Conservation (phyloP, 2,329 filamentous ascomycete species). For the Cercospora sesami region DNA sequence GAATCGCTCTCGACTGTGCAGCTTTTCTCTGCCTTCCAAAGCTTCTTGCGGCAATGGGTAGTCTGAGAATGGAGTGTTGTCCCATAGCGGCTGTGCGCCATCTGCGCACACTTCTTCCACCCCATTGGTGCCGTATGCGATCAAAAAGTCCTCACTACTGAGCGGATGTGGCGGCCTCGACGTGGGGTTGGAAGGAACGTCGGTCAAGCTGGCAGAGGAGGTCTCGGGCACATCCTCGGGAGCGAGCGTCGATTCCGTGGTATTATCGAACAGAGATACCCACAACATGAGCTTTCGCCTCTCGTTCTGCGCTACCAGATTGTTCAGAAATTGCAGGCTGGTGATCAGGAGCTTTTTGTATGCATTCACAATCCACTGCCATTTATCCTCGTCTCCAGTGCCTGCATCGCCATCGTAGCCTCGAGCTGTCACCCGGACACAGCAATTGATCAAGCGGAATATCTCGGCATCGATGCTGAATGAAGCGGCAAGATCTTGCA, state of each 20-base stretch:
- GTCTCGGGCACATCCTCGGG: slow-evolving; percentile 34
- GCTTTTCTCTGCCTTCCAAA: slow-evolving; percentile 24
- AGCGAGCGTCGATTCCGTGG: slow-evolving; percentile 37
- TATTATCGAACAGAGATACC: slow-evolving; percentile 61
- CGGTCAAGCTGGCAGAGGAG: slow-evolving; percentile 31
- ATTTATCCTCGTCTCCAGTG: slow-evolving; percentile 62
- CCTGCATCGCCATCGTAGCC: slow-evolving; percentile 66
- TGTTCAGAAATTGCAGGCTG: slow-evolving; percentile 66
- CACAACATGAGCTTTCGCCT: slow-evolving; percentile 65
- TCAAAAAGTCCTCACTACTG: slow-evolving; percentile 32
- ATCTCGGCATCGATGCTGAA: slow-evolving; percentile 62
- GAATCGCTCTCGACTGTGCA: slow-evolving; percentile 16
- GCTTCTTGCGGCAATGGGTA: slow-evolving; percentile 29
- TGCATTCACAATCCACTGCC: slow-evolving; percentile 65
- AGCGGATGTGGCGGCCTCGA: slow-evolving; percentile 32
- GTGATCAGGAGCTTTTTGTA: slow-evolving; percentile 67
- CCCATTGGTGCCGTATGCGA: slow-evolving; percentile 35
- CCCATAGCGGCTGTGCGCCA: slow-evolving; percentile 29
- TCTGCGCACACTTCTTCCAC: slow-evolving; percentile 24
- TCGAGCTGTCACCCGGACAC: slow-evolving; percentile 63
- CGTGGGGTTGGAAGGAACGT: slow-evolving; percentile 34
- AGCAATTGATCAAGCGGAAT: slow-evolving; percentile 62
- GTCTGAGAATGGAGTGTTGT: slow-evolving; percentile 27
- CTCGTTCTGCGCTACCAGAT: slow-evolving; percentile 66
- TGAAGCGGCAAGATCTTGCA: slow-evolving; percentile 63